Base-by-base conservation (phyloP, 805 yeast genomes). In the Komagataella mondaviorum region DNA sequence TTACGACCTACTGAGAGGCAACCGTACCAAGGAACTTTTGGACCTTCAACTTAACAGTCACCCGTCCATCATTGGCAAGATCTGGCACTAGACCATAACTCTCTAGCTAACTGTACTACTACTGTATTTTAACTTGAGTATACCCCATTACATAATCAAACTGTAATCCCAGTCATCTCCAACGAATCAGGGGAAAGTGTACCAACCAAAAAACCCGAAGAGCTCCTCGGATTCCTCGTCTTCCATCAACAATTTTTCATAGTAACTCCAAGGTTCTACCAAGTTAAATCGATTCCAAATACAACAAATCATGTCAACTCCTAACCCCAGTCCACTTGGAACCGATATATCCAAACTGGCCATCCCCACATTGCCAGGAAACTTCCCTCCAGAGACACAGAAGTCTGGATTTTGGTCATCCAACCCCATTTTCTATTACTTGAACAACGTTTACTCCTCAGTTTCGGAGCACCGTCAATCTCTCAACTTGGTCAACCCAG, bases 401-500 rank as follows among this genome's bases (percentile, higher is more conserved):
- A 73, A 72, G 48, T 65, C 75, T 53, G 77, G 78, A 10, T 80
- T 85, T 63, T 85, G 90, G 91, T 77, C 88, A 5, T 78, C 88
- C 46, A 86, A 86, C 70, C 95, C 96, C 50, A 78, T 88, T 48
- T 85, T 85, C 63, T 79, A 86, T 53, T 88, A 82, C 70, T 72
- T 85, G 59, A 81, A 85, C 65, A 86, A 85, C 62, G 85, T 83
- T 55, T 85, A 87, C 67, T 76, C 71, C 61, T 77, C 81, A 58
- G 75, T 89, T 55, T 70, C 80, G 55, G 83, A 81, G 59, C 95
- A 89, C 68, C 82, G 98, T 67, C 75, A 78, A 55, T 80, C 91
- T 6, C 75, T 90, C 58, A 88, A 89, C 52, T 80, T 93, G 66
- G 71, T 79, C 60, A 88, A 89, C 71, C 99, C 99, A 53, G 98